phyloP scores from a whole-genome alignment of 768 basidiomycete species.

The Suillus lakei region DNA sequence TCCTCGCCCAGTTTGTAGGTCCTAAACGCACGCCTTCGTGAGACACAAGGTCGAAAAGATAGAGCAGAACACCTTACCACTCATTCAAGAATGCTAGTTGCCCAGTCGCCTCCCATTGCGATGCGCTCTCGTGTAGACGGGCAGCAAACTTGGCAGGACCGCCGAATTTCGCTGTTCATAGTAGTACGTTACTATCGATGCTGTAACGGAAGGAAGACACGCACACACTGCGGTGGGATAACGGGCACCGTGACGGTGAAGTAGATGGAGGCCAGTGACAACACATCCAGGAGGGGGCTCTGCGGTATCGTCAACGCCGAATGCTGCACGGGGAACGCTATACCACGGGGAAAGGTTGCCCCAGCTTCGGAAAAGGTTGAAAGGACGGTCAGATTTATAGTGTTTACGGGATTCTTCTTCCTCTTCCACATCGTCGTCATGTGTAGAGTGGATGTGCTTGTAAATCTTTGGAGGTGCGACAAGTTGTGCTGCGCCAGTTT shows the following conservation, averaged over 20 bases:
- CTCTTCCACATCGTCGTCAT: slow-evolving; percentile 8
- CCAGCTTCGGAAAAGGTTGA: slow-evolving; percentile 79
- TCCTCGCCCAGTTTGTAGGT: slow-evolving; percentile 91
- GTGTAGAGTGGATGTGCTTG: slow-evolving; percentile 1
- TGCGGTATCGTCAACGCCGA: slow-evolving; percentile 75
- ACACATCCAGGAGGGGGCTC: slow-evolving; percentile 72
- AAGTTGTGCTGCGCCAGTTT: slow-evolving; percentile 70
- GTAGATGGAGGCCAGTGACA: slow-evolving; percentile 74
- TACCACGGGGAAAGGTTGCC: slow-evolving; percentile 90
- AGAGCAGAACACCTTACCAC: slow-evolving; percentile 55
- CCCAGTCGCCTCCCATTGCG: slow-evolving; percentile 67
- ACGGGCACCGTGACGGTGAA: slow-evolving; percentile 85
- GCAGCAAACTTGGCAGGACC: slow-evolving; percentile 61
- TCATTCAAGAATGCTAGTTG: slow-evolving; percentile 77
- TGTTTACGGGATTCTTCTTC: slow-evolving; percentile 28
- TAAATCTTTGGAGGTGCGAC: slow-evolving; percentile 47
- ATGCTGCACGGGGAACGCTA: slow-evolving; percentile 64
- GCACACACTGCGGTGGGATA: slow-evolving; percentile 70
- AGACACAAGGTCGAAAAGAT: slow-evolving; percentile 4
- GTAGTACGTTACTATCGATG: not conserved
- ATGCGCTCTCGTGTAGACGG: slow-evolving; percentile 58
- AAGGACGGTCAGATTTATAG: slow-evolving; percentile 38
- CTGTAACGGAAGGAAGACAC: slow-evolving; percentile 24
- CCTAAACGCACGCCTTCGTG: slow-evolving; percentile 45
- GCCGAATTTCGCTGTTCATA: slow-evolving; percentile 58